phyloP scores from a whole-genome alignment of 2,329 filamentous ascomycete species.

The Byssoonygena ceratinophila region DNA sequence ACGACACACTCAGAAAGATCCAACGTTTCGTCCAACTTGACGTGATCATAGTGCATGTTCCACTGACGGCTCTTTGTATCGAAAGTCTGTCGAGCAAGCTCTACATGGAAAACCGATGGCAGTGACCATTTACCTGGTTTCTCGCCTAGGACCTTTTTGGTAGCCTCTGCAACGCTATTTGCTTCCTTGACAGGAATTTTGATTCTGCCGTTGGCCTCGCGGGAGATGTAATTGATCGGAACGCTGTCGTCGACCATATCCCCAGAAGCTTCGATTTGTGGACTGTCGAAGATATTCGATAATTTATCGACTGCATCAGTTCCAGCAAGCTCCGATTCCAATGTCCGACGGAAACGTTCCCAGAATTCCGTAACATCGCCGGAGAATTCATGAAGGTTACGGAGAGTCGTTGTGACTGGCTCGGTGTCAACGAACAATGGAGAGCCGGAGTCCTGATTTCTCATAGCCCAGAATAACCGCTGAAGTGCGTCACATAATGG shows the following conservation, averaged over 20 bases:
- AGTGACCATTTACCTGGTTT: constrained; percentile 34
- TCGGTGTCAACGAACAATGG: constrained; percentile 34
- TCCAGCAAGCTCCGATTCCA: constrained; percentile 43
- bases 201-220: constrained; percentile 31
- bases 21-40: constrained; percentile 47
- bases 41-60: constrained; percentile 46
- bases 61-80: constrained; percentile 46
- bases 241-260: constrained; percentile 23
- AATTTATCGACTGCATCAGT: constrained; percentile 35
- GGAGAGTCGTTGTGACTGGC: constrained; percentile 32
- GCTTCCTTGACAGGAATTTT: constrained; percentile 31
- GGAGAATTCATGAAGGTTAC: constrained; percentile 36
- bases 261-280: constrained; percentile 20
- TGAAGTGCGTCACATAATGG: constrained; percentile 44
- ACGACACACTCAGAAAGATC: constrained; percentile 33
- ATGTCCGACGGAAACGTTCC: constrained; percentile 43
- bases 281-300: constrained; percentile 40
- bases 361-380: constrained; percentile 46
- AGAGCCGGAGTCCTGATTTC: constrained; percentile 36
- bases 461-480: constrained; percentile 42
- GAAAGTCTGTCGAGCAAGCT: constrained; percentile 48
- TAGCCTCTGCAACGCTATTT: constrained; percentile 30
- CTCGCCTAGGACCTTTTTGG: constrained; percentile 25
- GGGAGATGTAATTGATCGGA: constrained; percentile 28
- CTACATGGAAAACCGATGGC: constrained; percentile 44